phyloP scores from a whole-genome alignment of 2,329 filamentous ascomycete genomes.

The Hawksworthiomyces lignivorus region DNA sequence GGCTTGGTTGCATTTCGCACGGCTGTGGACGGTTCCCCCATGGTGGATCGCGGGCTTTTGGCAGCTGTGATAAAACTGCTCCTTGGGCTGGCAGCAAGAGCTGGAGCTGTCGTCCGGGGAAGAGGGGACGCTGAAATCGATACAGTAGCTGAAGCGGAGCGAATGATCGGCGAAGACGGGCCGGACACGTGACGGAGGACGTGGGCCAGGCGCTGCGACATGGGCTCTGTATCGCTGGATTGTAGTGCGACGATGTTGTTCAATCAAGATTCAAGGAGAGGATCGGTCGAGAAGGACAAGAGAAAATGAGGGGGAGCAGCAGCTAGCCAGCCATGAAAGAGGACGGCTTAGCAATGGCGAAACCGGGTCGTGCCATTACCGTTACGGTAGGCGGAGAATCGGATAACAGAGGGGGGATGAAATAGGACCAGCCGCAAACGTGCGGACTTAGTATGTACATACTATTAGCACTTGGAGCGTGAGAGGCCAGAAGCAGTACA shows the following conservation, averaged over 20 bases:
- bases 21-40: conserved; percentile 10
- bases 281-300: neutral
- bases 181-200: conserved; percentile 11
- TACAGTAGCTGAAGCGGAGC: neutral
- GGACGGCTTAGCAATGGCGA: no score
- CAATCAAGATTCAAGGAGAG: no score
- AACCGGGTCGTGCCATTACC: no score
- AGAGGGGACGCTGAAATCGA: neutral
- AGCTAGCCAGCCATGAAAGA: no score
- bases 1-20: conserved; percentile 27
- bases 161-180: conserved; percentile 6
- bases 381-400: conserved; percentile 1
- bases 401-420: neutral
- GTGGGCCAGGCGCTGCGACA: conserved; percentile 14
- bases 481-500: no score
- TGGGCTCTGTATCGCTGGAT: conserved; percentile 2
- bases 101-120: neutral
- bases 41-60: conserved; percentile 3
- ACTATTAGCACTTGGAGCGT: no score
- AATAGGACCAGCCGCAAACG: no score
- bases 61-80: no score
- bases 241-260: no score
- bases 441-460: no score
- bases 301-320: no score
- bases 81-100: no score